Base-by-base conservation (phyloP, 139 green algal species). In the Picochlorum sp. region DNA sequence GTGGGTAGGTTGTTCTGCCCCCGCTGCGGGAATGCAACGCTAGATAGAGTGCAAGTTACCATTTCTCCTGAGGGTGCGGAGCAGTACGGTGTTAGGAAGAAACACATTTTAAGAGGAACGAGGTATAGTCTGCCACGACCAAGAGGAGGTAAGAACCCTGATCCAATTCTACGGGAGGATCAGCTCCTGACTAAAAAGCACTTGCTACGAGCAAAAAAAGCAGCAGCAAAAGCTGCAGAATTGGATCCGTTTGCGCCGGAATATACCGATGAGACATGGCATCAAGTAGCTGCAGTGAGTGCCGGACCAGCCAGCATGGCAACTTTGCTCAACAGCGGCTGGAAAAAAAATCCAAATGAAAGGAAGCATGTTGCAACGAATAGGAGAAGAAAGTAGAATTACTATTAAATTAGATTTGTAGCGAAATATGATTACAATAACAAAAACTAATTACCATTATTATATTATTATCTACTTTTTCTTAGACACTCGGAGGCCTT, bases 41-140 rank as follows among this genome's bases (percentile, higher is more conserved):
- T 97, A 51, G 73, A 92, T 40, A 81, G 81, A 33, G 90, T 96
- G 49, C 76, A 90, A 57, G 72, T 96, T 4, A 74, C 67, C 10
- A 73, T 86, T 24, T 79, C 71, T 9, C 49, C 69, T 10, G 74
- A 92, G 40, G 89, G 89, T 10, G 45, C 67, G 1, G 81, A 92
- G 73, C 79, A 86, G 63, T 89, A 81, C 36, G 87, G 86, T 33
- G 78, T 89, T 32, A 58, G 69, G 30, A 89, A 88, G 72, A 78
- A 80, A 41, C 79, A 90, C 74, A 79, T 81, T 54, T 69, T 93
- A 32, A 57, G 80, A 16, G 90, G 90, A 33, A 95, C 89, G 0
- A 68, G 70, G 41, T 97, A 80, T 72, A 85, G 85, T 9, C 72
- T 97, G 58, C 90, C 90, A 33, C 87, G 90, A 73, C 90, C 90